These are phyloP conservation scores for Lasiodiplodia sp. DNA, from an alignment of 2,329 filamentous ascomycete genomes.

Conservation along the genomic window DNA sequence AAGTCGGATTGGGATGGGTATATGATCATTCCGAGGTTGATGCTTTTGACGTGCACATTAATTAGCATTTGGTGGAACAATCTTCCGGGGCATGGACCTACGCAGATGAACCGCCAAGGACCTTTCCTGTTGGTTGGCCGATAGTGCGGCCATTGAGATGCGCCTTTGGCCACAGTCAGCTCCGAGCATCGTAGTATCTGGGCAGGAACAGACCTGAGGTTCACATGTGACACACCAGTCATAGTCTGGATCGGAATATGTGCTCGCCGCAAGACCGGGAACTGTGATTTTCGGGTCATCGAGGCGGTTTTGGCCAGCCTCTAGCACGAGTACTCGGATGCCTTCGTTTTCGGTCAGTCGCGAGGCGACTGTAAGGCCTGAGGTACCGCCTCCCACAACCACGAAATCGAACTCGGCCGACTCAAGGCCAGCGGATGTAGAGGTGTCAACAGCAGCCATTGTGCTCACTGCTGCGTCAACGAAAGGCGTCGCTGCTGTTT, in stretches of 20 bases:
- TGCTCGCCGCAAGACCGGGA: constrained; percentile 36
- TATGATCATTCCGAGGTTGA: constrained; percentile 38
- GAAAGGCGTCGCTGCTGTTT: neutral
- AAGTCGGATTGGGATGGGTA: constrained; percentile 24
- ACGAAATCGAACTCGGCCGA: constrained; percentile 21
- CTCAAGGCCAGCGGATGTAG: neutral
- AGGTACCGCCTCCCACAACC: constrained; percentile 33
- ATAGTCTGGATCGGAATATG: constrained; percentile 41
- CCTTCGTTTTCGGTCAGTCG: constrained; percentile 38
- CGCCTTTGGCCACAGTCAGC: neutral
- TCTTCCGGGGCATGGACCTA: neutral
- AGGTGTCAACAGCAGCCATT: neutral
- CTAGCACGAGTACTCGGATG: constrained; percentile 34
- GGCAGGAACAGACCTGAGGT: constrained; percentile 39
- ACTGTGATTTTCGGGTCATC: constrained; percentile 40
- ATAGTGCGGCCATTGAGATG: constrained; percentile 26
- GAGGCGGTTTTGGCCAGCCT: constrained; percentile 37
- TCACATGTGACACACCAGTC: constrained; percentile 43
- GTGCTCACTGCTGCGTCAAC: neutral
- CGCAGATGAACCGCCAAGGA: constrained; percentile 39
- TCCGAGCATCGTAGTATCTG: constrained; percentile 23
- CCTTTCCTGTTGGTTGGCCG: constrained; percentile 18
- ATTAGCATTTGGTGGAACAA: neutral
- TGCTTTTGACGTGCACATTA: neutral
- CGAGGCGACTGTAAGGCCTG: constrained; percentile 33